Evolutionary conservation across 306 rosid genomes (phyloP).

Genomic region (Ormosia semicastrata): DNA sequence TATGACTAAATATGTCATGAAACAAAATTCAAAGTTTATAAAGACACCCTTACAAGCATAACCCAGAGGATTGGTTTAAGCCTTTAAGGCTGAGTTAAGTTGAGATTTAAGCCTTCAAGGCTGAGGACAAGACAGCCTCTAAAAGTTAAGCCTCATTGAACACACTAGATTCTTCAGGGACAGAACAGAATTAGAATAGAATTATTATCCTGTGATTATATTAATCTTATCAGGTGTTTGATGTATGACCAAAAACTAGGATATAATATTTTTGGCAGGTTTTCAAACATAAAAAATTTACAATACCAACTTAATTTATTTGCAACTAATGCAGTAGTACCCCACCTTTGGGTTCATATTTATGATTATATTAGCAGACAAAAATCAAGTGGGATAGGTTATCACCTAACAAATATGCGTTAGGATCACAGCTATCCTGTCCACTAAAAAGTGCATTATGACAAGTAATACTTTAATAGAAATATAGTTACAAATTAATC

Average conservation of each 20-base stretch:
- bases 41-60: conserved; percentile 7
- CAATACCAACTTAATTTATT: not conserved
- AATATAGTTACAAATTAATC: not conserved
- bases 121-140: not conserved
- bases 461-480: not conserved
- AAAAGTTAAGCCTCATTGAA: not conserved
- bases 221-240: not conserved
- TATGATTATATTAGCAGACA: not conserved
- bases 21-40: not conserved
- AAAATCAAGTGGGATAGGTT: not conserved
- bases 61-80: not conserved
- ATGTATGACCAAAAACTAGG: not conserved
- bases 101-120: conserved; percentile 15
- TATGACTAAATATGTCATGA: conserved; percentile 20
- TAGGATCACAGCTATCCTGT: not conserved
- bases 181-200: not conserved
- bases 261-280: not conserved
- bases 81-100: not conserved
- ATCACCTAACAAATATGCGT: not conserved
- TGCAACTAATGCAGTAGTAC: conserved; percentile 6
- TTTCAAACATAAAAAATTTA: not conserved
- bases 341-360: not conserved
- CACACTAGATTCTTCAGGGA: not conserved
- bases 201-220: not conserved
- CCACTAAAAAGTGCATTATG: not conserved